Conservation (phyloP, 768 basidiomycete species). For the Hypsizygus marmoreus region DNA sequence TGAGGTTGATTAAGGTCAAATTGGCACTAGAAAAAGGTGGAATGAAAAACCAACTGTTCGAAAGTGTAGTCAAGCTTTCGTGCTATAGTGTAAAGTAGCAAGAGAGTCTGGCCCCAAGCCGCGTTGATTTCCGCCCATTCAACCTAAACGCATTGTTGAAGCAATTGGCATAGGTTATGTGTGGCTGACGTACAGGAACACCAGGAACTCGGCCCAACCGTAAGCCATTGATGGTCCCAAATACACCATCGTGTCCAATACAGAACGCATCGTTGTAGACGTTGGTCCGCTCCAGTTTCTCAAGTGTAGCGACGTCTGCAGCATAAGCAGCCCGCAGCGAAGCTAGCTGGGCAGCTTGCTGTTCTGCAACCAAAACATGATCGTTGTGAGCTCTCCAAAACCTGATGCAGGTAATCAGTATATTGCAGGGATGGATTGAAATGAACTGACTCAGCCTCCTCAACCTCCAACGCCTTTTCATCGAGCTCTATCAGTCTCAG, state of each 20-base stretch:
- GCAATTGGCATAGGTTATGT: constrained; percentile 1
- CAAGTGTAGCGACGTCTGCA: constrained; percentile 72
- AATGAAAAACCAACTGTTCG: constrained; percentile 59
- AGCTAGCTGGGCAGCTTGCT: constrained; percentile 69
- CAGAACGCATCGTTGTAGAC: constrained; percentile 97
- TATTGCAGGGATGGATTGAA: not conserved
- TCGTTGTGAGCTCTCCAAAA: constrained; percentile 85
- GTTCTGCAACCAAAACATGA: constrained; percentile 62
- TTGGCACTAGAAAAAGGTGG: not conserved
- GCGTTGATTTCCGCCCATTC: constrained; percentile 99
- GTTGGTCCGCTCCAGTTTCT: constrained; percentile 88
- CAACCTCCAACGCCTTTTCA: constrained; percentile 74
- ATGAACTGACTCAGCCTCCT: constrained; percentile 76
- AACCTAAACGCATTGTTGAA: constrained; percentile 50
- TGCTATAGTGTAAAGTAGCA: constrained; percentile 88
- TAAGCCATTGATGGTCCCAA: constrained; percentile 97
- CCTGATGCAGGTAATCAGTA: constrained; percentile 38
- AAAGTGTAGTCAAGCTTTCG: constrained; percentile 90
- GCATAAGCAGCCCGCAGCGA: constrained; percentile 78
- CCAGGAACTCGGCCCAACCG: constrained; percentile 86
- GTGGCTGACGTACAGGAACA: constrained; percentile 59
- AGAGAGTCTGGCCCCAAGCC: constrained; percentile 95
- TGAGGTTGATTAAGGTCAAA: constrained; percentile 29
- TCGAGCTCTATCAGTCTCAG: constrained; percentile 70
- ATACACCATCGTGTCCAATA: constrained; percentile 91